These are phyloP conservation scores for Xylaria sp. DNA, from an alignment of 2,329 filamentous ascomycete species.

Conservation along the genomic window DNA sequence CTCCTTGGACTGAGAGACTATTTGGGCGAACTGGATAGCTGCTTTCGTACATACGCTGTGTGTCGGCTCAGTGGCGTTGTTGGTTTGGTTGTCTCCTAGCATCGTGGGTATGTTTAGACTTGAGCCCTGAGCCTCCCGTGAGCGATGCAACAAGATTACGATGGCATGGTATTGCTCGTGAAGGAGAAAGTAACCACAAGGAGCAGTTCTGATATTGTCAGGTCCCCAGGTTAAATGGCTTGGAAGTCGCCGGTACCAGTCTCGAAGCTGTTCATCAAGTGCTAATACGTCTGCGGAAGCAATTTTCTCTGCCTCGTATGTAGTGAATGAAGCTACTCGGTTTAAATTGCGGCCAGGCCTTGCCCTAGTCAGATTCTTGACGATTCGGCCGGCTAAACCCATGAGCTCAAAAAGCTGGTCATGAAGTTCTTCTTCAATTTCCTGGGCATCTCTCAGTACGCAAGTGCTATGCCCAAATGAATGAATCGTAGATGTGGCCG, in stretches of 20 bases:
- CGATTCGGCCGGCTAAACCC: slow-evolving; percentile 28
- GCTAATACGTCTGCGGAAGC: not conserved
- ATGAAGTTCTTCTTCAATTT: slow-evolving; percentile 33
- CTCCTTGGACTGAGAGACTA: slow-evolving; percentile 30
- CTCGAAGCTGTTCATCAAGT: slow-evolving; percentile 33
- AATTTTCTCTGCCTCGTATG: slow-evolving; percentile 7
- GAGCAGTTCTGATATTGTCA: slow-evolving; percentile 31
- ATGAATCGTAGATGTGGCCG: not conserved
- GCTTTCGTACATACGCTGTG: slow-evolving; percentile 26
- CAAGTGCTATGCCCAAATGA: not conserved
- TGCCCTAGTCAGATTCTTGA: slow-evolving; percentile 14
- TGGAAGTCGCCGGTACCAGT: slow-evolving; percentile 36
- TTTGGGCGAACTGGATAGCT: slow-evolving; percentile 30
- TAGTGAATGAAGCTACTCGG: not conserved
- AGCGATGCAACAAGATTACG: slow-evolving; percentile 30
- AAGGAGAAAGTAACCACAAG: slow-evolving; percentile 36
- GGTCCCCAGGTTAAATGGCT: slow-evolving; percentile 28
- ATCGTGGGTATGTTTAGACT: slow-evolving; percentile 3
- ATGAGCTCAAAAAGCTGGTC: slow-evolving; percentile 34
- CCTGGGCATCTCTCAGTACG: not conserved
- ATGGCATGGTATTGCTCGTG: slow-evolving; percentile 35
- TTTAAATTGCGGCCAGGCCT: not conserved
- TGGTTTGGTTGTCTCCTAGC: not conserved
- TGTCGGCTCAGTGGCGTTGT: not conserved
- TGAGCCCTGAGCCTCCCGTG: slow-evolving; percentile 4